These are phyloP conservation scores for Mycena olivaceomarginata DNA, from an alignment of 768 basidiomycete species.

Conservation along the genomic window DNA sequence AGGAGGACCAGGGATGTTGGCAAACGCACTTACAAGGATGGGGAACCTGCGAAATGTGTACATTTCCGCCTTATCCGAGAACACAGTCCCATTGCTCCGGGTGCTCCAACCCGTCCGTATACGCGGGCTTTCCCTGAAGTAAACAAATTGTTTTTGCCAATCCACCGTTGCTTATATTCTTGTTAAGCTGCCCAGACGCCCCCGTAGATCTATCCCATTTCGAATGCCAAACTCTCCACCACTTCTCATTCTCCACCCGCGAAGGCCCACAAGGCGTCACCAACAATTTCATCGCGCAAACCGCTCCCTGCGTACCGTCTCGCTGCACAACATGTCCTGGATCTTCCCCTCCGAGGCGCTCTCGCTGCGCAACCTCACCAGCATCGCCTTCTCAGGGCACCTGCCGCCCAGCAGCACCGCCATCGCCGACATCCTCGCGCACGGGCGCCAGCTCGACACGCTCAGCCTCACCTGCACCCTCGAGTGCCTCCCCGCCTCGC, in stretches of 20 bases:
- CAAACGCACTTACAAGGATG: conserved; percentile 80
- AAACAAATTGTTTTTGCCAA: conserved; percentile 38
- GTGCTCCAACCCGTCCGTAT: conserved; percentile 74
- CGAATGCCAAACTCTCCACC: conserved; percentile 72
- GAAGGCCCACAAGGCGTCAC: conserved; percentile 63
- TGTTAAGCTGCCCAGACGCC: conserved; percentile 64
- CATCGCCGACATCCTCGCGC: conserved; percentile 75
- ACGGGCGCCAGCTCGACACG: conserved; percentile 79
- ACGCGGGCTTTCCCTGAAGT: conserved; percentile 76
- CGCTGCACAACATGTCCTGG: conserved; percentile 74
- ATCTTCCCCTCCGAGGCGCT: conserved; percentile 72
- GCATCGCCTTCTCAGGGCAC: conserved; percentile 76
- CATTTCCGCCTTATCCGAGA: conserved; percentile 74
- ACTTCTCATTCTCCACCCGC: conserved; percentile 73
- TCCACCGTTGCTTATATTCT: conserved; percentile 9
- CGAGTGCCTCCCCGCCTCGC: conserved; percentile 69
- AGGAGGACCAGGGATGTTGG: conserved; percentile 73
- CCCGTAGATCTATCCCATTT: conserved; percentile 67
- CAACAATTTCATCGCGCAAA: conserved; percentile 72
- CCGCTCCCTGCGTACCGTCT: conserved; percentile 71
- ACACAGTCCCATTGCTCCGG: conserved; percentile 70
- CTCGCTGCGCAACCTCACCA: conserved; percentile 78
- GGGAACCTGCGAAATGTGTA: conserved; percentile 76
- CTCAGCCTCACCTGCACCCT: conserved; percentile 74
- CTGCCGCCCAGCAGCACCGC: conserved; percentile 70